phyloP scores from a whole-genome alignment of 2,329 filamentous ascomycete species.

The Talaromyces sp. region DNA sequence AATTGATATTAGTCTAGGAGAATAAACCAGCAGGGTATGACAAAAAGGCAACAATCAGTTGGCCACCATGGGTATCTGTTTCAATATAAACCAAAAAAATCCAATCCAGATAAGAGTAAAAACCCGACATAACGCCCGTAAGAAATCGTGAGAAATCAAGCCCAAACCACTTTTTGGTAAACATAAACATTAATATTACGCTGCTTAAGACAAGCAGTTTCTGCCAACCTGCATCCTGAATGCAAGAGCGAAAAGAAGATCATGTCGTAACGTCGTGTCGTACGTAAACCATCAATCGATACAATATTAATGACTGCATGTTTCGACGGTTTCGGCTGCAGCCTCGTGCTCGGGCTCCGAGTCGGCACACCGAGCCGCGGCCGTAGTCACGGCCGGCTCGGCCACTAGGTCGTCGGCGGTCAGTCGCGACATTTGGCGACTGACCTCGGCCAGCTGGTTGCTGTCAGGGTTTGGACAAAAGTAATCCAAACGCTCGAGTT shows the following conservation, averaged over 20 bases:
- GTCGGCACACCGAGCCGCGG: background rate
- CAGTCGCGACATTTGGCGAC: slow-evolving; percentile 22
- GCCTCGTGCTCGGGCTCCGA: background rate
- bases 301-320: background rate
- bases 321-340: background rate
- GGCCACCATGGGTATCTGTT: background rate
- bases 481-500: slow-evolving; percentile 41
- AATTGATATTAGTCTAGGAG: background rate
- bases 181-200: background rate
- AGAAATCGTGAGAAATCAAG: background rate
- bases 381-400: slow-evolving; percentile 6
- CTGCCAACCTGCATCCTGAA: background rate
- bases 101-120: background rate
- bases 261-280: slow-evolving; percentile 8
- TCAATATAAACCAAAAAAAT: background rate
- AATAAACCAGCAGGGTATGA: background rate
- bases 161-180: background rate
- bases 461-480: background rate
- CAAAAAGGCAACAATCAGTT: background rate
- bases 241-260: background rate
- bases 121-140: background rate
- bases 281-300: background rate
- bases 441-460: slow-evolving; percentile 1
- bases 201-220: background rate
- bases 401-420: slow-evolving; percentile 27